Evolutionary conservation across 441 rosid genomes (phyloP), one percentile per base, ranked within the genome.

Genomic region (Mallotus japonicus): DNA sequence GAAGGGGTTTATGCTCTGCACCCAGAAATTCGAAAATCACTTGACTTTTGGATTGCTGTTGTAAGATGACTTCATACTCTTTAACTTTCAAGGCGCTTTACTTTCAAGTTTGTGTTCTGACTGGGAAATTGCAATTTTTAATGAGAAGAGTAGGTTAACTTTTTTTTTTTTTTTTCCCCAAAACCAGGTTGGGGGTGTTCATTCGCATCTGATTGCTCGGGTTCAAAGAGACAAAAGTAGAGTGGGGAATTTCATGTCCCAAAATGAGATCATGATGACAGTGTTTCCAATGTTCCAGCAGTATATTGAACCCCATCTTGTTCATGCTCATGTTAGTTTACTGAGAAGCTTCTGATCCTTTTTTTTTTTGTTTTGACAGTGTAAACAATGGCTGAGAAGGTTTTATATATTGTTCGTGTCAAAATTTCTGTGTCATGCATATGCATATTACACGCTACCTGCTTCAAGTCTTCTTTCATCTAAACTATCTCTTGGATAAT

Each of bases 201-300:
- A 93, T 87, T 93, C 99, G 63, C 98, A 96, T 85, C 84, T 96
- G 77, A 91, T 96, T 80, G 90, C 98, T 84, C 91, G 95, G 83
- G 99, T 96, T 78, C 99, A 93, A 83, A 89, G 99, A 81, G 99
- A 96, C 83, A 96, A 96, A 87, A 89, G 96, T 79, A 90, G 92
- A 79, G 84, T 86, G 37, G 97, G 97, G 62, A 85, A 88, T 78
- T 92, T 89, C 82, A 83, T 96, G 89, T 86, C 99, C 84, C 99
- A 96, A 83, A 91, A 93, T 76, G 99, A 93, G 83, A 92, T 96
- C 81, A 90, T 96, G 98, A 96, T 88, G 93, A 87, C 89, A 50
- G 97, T 93, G 61, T 96, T 96, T 80, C 99, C 99, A 65, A 92
- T 96, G 95, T 96, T 96, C 85, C 99, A 96, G 88, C 98, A 89